Percentiles rank a stretch among this genome's conserved stretches.
phyloP scores from a whole-genome alignment of 2,329 filamentous ascomycete species.

The Xylariaceae sp. region DNA sequence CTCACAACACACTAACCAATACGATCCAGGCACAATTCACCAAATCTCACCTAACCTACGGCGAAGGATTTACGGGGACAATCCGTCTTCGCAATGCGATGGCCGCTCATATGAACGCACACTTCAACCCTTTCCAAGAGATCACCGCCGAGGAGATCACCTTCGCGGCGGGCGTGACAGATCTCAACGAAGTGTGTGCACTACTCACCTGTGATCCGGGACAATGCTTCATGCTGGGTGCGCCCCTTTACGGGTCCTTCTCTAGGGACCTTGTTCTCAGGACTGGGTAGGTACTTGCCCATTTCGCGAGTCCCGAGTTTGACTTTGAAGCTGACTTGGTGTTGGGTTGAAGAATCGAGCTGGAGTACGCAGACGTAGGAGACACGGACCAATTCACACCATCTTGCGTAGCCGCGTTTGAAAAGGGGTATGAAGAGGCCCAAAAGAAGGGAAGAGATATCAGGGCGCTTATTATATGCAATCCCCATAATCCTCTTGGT shows the following conservation, averaged over 20 bases:
- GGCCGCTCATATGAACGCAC: slow-evolving; percentile 23
- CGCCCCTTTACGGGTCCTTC: slow-evolving; percentile 22
- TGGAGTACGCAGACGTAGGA: slow-evolving; percentile 21
- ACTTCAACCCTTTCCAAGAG: slow-evolving; percentile 17
- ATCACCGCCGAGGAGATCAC: slow-evolving; percentile 25
- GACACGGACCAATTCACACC: slow-evolving; percentile 23
- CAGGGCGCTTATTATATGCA: slow-evolving; percentile 20
- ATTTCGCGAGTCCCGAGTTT: not conserved
- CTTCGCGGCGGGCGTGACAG: slow-evolving; percentile 23
- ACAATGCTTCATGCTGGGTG: slow-evolving; percentile 19
- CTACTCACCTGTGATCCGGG: slow-evolving; percentile 21
- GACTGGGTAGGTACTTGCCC: slow-evolving; percentile 22
- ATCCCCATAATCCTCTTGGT: slow-evolving; percentile 25
- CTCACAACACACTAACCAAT: slow-evolving; percentile 14
- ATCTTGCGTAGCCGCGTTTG: slow-evolving; percentile 17
- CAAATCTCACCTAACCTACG: slow-evolving; percentile 16
- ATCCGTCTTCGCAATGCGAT: slow-evolving; percentile 20
- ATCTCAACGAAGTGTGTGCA: slow-evolving; percentile 23
- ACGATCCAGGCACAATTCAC: slow-evolving; percentile 10
- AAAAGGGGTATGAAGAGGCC: slow-evolving; percentile 20
- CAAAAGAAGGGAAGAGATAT: slow-evolving; percentile 17
- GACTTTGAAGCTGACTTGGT: not conserved
- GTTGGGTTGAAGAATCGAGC: slow-evolving; percentile 6
- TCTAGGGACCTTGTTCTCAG: slow-evolving; percentile 19
- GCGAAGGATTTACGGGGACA: slow-evolving; percentile 24